Percentiles rank a stretch among this genome's conserved stretches.
phyloP scores from a whole-genome alignment of 176 grass and related monocot species.

The Phoenix roebelenii region DNA sequence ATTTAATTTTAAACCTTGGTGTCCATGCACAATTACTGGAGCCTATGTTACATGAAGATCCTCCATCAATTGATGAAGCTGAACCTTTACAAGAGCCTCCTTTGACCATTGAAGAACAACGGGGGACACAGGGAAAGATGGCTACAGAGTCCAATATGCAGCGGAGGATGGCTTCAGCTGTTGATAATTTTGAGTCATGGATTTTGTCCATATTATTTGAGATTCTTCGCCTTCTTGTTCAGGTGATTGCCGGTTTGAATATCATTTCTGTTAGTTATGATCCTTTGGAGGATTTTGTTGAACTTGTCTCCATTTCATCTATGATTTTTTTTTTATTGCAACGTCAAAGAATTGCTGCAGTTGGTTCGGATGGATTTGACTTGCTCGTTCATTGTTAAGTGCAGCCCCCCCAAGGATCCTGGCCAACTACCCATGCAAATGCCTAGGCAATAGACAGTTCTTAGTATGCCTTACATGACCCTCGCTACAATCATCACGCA shows the following conservation, averaged over 20 bases:
- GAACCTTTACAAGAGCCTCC: conserved; percentile 50
- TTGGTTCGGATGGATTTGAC: too few species aligned
- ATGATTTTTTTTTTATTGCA: too few species aligned
- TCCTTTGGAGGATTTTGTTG: too few species aligned
- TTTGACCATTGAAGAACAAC: conserved; percentile 47
- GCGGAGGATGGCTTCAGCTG: conserved; percentile 44
- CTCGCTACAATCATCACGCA: too few species aligned
- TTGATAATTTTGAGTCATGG: conserved; percentile 96
- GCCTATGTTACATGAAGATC: conserved; percentile 80
- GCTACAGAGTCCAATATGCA: conserved; percentile 30
- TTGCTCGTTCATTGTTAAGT: too few species aligned
- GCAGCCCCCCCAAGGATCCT: too few species aligned
- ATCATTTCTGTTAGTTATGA: too few species aligned
- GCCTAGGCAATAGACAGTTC: too few species aligned
- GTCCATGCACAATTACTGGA: conserved; percentile 90
- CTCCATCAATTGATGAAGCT: conserved; percentile 40
- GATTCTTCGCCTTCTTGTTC: conserved; percentile 82
- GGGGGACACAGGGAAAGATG: conserved; percentile 35
- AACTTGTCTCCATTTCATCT: too few species aligned
- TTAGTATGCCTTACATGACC: too few species aligned
- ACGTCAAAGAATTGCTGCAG: too few species aligned
- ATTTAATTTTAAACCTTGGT: conserved; percentile 92
- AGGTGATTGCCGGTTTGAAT: conserved; percentile 35
- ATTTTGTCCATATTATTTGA: conserved; percentile 86
- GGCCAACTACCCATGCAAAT: too few species aligned